Evolutionary conservation across 2,329 filamentous ascomycete genomes (phyloP).

Genomic region (Diaporthe capsici): DNA sequence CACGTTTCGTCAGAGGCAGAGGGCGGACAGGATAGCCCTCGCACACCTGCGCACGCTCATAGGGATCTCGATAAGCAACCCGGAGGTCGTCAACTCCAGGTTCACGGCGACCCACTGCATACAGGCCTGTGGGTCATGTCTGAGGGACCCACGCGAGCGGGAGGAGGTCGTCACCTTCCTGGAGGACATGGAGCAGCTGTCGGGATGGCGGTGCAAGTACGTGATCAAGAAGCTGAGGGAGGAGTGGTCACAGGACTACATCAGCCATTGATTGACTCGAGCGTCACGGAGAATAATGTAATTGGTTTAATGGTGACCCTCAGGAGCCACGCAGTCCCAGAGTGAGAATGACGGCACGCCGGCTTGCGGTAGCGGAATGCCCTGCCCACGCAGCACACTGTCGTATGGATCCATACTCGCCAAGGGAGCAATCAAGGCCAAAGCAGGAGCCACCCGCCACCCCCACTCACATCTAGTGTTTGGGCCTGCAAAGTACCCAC

Average conservation of each 20-base stretch:
- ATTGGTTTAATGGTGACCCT: not conserved
- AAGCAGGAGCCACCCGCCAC: not conserved
- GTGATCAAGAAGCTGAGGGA: slow-evolving; percentile 23
- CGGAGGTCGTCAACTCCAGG: slow-evolving; percentile 44
- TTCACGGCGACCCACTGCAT: slow-evolving; percentile 47
- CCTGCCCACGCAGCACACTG: not conserved
- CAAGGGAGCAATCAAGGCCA: not conserved
- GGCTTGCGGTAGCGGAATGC: not conserved
- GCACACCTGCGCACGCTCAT: slow-evolving; percentile 46
- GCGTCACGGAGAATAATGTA: not conserved
- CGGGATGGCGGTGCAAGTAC: slow-evolving; percentile 24
- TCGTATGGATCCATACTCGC: slow-evolving; percentile 3
- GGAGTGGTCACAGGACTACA: slow-evolving; percentile 24
- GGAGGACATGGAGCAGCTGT: slow-evolving; percentile 19
- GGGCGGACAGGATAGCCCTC: slow-evolving; percentile 45
- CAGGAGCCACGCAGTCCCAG: not conserved
- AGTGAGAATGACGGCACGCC: not conserved
- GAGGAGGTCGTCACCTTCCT: slow-evolving; percentile 18
- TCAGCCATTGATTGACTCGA: slow-evolving; percentile 15
- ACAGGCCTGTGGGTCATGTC: slow-evolving; percentile 5
- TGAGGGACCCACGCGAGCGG: slow-evolving; percentile 25
- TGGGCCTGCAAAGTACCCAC: slow-evolving; percentile 1
- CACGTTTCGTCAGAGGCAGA: slow-evolving; percentile 43
- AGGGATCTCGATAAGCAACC: slow-evolving; percentile 48
- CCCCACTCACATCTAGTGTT: not conserved